These are phyloP conservation scores for Rhizophagus sp. DNA, from an alignment of 192 early-diverging fungal species.

Conservation along the genomic window DNA sequence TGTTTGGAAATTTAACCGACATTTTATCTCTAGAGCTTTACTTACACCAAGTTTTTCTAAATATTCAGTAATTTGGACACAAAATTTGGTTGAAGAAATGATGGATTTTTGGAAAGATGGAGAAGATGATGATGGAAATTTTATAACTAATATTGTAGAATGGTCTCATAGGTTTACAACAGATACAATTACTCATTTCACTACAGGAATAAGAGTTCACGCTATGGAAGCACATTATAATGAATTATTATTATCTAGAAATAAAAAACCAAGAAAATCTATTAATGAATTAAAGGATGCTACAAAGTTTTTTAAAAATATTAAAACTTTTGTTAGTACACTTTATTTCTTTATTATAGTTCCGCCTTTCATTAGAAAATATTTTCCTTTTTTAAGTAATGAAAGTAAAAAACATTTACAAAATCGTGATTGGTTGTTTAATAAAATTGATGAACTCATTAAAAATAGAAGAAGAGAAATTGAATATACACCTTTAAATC, in stretches of 20 bases:
- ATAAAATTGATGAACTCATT: background rate
- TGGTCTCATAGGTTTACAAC: slow-evolving; percentile 7
- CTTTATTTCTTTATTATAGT: background rate
- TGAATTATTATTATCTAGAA: background rate
- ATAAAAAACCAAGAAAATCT: background rate
- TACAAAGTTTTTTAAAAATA: background rate
- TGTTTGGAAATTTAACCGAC: slow-evolving; percentile 4
- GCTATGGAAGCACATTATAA: background rate
- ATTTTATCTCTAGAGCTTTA: slow-evolving; percentile 1
- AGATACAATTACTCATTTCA: slow-evolving; percentile 11
- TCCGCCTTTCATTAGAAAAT: background rate
- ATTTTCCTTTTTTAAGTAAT: background rate
- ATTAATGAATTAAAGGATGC: background rate
- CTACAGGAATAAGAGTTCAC: background rate
- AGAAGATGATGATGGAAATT: background rate
- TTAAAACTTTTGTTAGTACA: too few relatives aligned
- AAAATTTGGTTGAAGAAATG: slow-evolving; percentile 4
- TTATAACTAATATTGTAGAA: background rate
- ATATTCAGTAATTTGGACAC: background rate
- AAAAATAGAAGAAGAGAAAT: slow-evolving; percentile 7
- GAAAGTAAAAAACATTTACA: background rate
- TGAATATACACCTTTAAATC: background rate
- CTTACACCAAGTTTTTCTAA: background rate
- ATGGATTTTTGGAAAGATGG: background rate
- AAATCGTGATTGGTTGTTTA: background rate